Percentiles rank a stretch among this genome's conserved stretches.
Conservation (phyloP, 768 basidiomycete genomes). For the Tulasnella sp. region DNA sequence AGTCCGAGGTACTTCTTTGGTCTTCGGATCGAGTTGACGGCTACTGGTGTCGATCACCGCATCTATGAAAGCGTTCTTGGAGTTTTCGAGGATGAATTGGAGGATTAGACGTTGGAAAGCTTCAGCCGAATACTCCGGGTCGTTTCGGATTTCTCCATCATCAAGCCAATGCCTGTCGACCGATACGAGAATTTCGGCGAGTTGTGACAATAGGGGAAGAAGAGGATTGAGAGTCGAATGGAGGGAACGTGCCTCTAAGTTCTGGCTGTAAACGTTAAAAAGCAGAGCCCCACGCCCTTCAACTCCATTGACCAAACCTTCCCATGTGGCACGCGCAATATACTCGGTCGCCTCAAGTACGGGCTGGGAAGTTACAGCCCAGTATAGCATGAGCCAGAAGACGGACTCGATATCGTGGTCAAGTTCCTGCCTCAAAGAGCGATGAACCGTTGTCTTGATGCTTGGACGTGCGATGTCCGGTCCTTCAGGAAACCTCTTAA, state of each 20-base stretch:
- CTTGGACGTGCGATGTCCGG: background rate
- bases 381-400: conserved; percentile 3
- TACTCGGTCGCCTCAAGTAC: background rate
- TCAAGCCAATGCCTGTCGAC: background rate
- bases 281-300: background rate
- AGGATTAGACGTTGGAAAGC: conserved; percentile 1
- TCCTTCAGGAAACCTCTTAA: background rate
- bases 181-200: background rate
- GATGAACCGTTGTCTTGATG: background rate
- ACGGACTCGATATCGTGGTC: background rate
- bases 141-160: background rate
- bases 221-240: background rate
- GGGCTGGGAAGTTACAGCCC: background rate
- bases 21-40: background rate
- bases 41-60: background rate
- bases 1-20: background rate
- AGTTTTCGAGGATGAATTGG: background rate
- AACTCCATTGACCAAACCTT: background rate
- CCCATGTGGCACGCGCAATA: background rate
- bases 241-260: background rate
- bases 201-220: background rate
- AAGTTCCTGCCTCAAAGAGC: background rate
- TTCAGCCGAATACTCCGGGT: conserved; percentile 1
- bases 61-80: background rate
- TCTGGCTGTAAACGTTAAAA: no score